phyloP scores from a whole-genome alignment of 106 monocot species.

The Apostasia shenzhenica region DNA sequence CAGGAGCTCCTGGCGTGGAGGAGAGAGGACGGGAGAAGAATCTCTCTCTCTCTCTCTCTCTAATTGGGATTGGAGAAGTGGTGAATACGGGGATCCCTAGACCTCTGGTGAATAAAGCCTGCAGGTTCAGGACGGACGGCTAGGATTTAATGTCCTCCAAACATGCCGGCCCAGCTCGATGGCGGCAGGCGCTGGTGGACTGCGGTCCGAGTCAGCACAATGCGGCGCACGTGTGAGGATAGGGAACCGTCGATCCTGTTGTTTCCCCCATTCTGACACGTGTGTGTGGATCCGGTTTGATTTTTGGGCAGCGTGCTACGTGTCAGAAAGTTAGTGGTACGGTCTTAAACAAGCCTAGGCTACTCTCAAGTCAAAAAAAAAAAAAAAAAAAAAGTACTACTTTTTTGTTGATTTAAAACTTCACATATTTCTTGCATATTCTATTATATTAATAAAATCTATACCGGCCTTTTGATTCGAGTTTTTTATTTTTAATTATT shows the following conservation, averaged over 20 bases:
- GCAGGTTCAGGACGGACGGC: not conserved
- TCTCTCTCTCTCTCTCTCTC: not conserved
- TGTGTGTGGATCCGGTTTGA: not conserved
- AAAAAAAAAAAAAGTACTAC: too few relatives aligned
- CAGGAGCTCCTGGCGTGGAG: not conserved
- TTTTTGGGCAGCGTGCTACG: too few relatives aligned
- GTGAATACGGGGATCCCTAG: not conserved
- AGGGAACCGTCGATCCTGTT: not conserved
- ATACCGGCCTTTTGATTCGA: too few relatives aligned
- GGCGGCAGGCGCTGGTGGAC: not conserved
- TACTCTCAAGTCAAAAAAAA: too few relatives aligned
- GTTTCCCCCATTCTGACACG: not conserved
- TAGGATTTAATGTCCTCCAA: not conserved
- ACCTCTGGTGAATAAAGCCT: not conserved
- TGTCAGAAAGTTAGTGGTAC: too few relatives aligned
- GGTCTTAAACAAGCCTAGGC: too few relatives aligned
- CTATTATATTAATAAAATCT: too few relatives aligned
- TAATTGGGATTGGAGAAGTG: not conserved
- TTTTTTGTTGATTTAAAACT: too few relatives aligned
- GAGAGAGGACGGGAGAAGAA: not conserved
- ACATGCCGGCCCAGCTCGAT: not conserved
- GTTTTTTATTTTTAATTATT: too few relatives aligned
- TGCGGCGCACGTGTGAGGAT: not conserved
- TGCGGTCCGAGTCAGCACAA: constrained; percentile 1
- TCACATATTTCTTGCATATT: too few relatives aligned